phyloP scores from a whole-genome alignment of 495 filamentous ascomycete species.

The Tuber umbilicatum region DNA sequence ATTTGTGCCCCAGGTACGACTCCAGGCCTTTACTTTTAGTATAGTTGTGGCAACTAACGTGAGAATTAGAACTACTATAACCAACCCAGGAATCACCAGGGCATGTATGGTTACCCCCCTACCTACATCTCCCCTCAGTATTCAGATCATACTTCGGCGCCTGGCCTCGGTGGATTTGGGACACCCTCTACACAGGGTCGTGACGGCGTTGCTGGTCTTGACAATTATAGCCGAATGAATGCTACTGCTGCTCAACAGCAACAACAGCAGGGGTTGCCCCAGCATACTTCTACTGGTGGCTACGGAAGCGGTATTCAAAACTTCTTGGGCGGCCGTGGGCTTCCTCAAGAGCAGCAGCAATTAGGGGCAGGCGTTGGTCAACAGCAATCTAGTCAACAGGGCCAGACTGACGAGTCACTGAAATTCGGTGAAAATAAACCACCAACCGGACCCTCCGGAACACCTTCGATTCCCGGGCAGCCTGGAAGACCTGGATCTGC shows the following conservation, averaged over 20 bases:
- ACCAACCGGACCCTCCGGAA: slow-evolving; percentile 41
- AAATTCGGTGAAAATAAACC: slow-evolving; percentile 43
- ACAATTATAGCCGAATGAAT: slow-evolving; percentile 39
- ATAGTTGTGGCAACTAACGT: slow-evolving; percentile 8
- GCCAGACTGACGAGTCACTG: slow-evolving; percentile 38
- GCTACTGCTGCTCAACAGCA: slow-evolving; percentile 35
- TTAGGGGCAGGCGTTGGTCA: slow-evolving; percentile 35
- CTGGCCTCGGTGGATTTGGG: slow-evolving; percentile 40
- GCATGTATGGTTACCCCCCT: slow-evolving; percentile 40
- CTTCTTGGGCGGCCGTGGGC: slow-evolving; percentile 35
- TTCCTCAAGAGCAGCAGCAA: slow-evolving; percentile 41
- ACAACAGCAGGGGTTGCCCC: slow-evolving; percentile 39
- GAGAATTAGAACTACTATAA: slow-evolving; percentile 34
- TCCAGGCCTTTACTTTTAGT: not conserved
- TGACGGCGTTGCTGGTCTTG: slow-evolving; percentile 29
- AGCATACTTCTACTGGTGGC: slow-evolving; percentile 35
- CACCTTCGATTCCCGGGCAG: slow-evolving; percentile 39
- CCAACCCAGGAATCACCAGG: slow-evolving; percentile 39
- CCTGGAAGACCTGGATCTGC: slow-evolving; percentile 41
- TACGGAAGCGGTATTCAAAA: slow-evolving; percentile 38
- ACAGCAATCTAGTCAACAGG: slow-evolving; percentile 36
- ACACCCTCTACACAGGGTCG: slow-evolving; percentile 39
- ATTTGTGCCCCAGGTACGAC: slow-evolving; percentile 39
- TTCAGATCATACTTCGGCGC: slow-evolving; percentile 37
- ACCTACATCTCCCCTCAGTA: slow-evolving; percentile 39